Base-by-base conservation (phyloP, 441 rosid genomes). In the Arabidopsis hybrid region DNA sequence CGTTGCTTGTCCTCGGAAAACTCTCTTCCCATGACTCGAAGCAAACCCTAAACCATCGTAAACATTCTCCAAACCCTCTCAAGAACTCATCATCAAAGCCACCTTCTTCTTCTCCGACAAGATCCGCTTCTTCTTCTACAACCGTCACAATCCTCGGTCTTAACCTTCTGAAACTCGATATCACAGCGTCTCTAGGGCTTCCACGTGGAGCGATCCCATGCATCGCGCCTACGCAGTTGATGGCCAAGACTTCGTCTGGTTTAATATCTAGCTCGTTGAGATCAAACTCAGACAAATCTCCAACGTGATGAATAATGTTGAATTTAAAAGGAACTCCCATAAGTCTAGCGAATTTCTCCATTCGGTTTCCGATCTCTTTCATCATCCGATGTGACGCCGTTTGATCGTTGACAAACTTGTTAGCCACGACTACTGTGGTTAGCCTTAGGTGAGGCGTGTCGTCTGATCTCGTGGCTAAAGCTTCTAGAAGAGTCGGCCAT, bases 271-370 rank as follows among this genome's bases (percentile, higher is more conserved):
- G 72, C 56, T 86, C 83, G 6, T 72, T 71, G 4, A 85, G 80
- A 80, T 89, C 85, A 57, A 95, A 75, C 63, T 92, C 93, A 0
- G 85, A 84, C 45, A 91, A 75, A 75, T 89, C 97, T 14, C 96
- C 97, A 1, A 80, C 60, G 59, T 88, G 97, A 74, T 91, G 88
- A 18, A 94, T 80, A n/a, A 86, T 85, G n/a, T 75, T 83, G 81
- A 95, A 92, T 77, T 89, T 88, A 68, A 95, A 95, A 10, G 99
- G 99, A 6, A 95, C 97, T 5, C 97, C 96, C 99, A 95, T 95
- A 7, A 95, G 91, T 76, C 99, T 80, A 4, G 97, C 99, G 26
- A 95, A 95, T 62, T 89, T 95, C 67, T 89, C 97, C 96, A 95
- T 92, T 35, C 97, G 69, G 61, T 74, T 77, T 2, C 97, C 90